phyloP scores from a whole-genome alignment of 768 basidiomycete species.

The Podaxis sp. region DNA sequence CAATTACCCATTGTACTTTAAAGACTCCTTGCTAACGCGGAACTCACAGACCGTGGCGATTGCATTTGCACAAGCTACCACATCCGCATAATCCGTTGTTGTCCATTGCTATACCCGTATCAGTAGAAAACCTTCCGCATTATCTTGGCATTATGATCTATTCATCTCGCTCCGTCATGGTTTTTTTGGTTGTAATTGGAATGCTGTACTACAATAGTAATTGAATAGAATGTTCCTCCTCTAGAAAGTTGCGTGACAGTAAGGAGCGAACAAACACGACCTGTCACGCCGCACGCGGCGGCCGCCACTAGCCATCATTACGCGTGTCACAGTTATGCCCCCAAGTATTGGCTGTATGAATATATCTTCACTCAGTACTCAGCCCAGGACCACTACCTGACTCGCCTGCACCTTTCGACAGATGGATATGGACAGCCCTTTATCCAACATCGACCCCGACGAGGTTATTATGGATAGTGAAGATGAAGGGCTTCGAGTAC shows the following conservation, averaged over 20 bases:
- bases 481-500: slow-evolving; percentile 19
- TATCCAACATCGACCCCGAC: slow-evolving; percentile 29
- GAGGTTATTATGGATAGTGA: slow-evolving; percentile 53
- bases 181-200: slow-evolving; percentile 12
- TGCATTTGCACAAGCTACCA: slow-evolving; percentile 80
- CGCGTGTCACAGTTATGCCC: too few relatives aligned
- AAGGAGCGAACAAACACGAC: slow-evolving; percentile 18
- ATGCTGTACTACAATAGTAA: slow-evolving; percentile 12
- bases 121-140: background rate
- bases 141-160: slow-evolving; percentile 1
- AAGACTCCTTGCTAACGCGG: slow-evolving; percentile 14
- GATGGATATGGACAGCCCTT: slow-evolving; percentile 8
- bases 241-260: background rate
- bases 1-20: background rate
- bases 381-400: background rate
- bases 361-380: background rate
- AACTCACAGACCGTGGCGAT: slow-evolving; percentile 70
- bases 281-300: background rate
- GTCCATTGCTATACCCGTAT: slow-evolving; percentile 5
- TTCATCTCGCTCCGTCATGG: background rate
- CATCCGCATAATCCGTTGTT: slow-evolving; percentile 20
- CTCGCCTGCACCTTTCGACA: background rate
- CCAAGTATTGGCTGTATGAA: background rate
- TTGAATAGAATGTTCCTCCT: slow-evolving; percentile 4
- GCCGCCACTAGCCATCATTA: too few relatives aligned